Evolutionary conservation across 2,329 filamentous ascomycete species (phyloP).

Genomic region (Tolypocladium pustulatum): DNA sequence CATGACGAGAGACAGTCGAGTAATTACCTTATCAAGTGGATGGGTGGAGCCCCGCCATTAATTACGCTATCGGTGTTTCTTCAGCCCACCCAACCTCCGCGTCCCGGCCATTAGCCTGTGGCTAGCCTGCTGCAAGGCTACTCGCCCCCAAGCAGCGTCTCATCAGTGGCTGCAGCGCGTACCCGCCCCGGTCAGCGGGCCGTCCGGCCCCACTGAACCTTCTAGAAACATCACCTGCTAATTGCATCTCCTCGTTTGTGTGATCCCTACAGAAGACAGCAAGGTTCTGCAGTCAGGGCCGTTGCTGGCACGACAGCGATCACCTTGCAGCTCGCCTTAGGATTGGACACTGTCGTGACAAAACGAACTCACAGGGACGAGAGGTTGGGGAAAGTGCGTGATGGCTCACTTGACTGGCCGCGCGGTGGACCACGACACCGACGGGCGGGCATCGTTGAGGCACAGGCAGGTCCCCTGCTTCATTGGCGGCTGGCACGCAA

Average conservation of each 20-base stretch:
- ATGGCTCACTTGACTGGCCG: not conserved
- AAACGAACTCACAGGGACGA: not conserved
- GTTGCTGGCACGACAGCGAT: constrained; percentile 1
- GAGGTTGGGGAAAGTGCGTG: not conserved
- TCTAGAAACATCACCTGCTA: constrained; percentile 29
- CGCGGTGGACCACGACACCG: not conserved
- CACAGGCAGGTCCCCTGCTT: not conserved
- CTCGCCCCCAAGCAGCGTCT: not conserved
- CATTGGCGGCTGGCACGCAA: not conserved
- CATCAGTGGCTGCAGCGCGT: not conserved
- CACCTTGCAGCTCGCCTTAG: not conserved
- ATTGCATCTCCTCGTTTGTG: constrained; percentile 20
- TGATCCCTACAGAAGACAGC: too few relatives aligned
- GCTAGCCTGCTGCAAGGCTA: not conserved
- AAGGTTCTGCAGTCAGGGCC: not conserved
- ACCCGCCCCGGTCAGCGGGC: not conserved
- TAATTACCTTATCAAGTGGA: too few relatives aligned
- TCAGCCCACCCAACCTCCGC: not conserved
- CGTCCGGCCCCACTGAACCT: constrained; percentile 29
- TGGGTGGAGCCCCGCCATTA: not conserved
- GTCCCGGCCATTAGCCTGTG: not conserved
- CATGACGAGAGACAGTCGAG: not conserved
- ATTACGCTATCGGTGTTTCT: too few relatives aligned
- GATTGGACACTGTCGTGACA: not conserved
- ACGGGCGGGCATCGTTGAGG: not conserved